Base-by-base conservation (phyloP, 176 grass and related monocot genomes). In the Canna indica region DNA sequence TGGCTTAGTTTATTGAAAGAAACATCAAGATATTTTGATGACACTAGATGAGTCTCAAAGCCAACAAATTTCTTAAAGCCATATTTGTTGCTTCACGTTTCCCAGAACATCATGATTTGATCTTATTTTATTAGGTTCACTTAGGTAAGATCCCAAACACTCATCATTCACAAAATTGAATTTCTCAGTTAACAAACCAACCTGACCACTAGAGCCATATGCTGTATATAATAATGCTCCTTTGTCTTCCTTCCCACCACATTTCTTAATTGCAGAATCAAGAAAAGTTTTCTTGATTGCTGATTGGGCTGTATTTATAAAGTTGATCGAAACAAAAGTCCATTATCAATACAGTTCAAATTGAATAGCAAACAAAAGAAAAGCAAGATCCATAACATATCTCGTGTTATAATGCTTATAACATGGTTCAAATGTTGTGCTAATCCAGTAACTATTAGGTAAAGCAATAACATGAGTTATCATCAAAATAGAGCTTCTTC, bases 161-260 rank as follows among this genome's bases (percentile, higher is more conserved):
- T 10, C 20, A 26, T 22, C 31, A 20, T 48, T 33, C 44, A 48
- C 17, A 66, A 66, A 38, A 39, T 39, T 38, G n/a, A 66, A 66
- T 3, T 32, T 46, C 29, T 33, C 24, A 48, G 48, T 60, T 38
- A 32, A 29, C 36, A 36, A 73, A 59, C 36, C 36, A 39, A 92
- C 94, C 94, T 97, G 94, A 65, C 94, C 94, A 74, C 73, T 99
- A 47, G 94, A 99, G 74, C 94, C 94, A 52, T 99, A 99, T 59
- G 88, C 94, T 9, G 78, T 22, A 73, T 99, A 99, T 3, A 99
- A 75, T 18, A 85, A 87, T 67, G 63, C 90, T 53, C 94, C 94
- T 62, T 99, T 99, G 11, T 99, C 89, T 93, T 87, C 72, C 22
- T 99, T 93, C 30, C 94, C 94, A 66, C 94, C 89, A 59, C 84